Evolutionary conservation across 2,329 filamentous ascomycete genomes (phyloP).

Genomic region (Colletotrichum sp.): DNA sequence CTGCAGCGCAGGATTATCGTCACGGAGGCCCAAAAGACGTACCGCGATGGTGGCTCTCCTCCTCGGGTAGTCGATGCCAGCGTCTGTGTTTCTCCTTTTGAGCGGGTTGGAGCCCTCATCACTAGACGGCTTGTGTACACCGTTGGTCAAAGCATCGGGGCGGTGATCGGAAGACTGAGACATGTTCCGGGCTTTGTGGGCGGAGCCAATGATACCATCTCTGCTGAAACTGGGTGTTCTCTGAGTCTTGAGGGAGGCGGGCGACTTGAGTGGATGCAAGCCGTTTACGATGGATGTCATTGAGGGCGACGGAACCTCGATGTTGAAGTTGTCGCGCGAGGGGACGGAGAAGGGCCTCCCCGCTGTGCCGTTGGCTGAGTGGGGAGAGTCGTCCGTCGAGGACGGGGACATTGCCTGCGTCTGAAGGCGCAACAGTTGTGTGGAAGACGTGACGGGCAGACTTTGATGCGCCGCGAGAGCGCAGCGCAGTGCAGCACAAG

Average conservation of each 20-base stretch:
- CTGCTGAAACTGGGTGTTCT: slow-evolving; percentile 56
- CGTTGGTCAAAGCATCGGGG: slow-evolving; percentile 45
- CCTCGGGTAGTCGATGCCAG: slow-evolving; percentile 66
- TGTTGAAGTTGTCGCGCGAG: slow-evolving; percentile 50
- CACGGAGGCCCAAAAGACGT: slow-evolving; percentile 35
- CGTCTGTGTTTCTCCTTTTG: slow-evolving; percentile 66
- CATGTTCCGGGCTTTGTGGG: slow-evolving; percentile 58
- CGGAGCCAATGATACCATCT: slow-evolving; percentile 57
- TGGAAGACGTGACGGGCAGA: slow-evolving; percentile 23
- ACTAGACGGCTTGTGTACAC: slow-evolving; percentile 46
- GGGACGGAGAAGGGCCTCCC: slow-evolving; percentile 49
- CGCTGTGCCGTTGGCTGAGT: slow-evolving; percentile 41
- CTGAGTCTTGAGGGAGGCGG: slow-evolving; percentile 50
- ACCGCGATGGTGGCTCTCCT: slow-evolving; percentile 70
- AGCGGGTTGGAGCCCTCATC: slow-evolving; percentile 63
- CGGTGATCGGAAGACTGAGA: slow-evolving; percentile 59
- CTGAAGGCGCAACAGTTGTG: slow-evolving; percentile 24
- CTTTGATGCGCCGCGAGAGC: slow-evolving; percentile 11
- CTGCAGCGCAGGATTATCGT: slow-evolving; percentile 8
- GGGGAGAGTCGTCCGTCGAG: slow-evolving; percentile 57
- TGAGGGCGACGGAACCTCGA: slow-evolving; percentile 52
- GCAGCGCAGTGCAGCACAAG: not conserved
- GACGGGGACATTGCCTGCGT: slow-evolving; percentile 54
- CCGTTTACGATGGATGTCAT: slow-evolving; percentile 46
- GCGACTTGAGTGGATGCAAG: slow-evolving; percentile 52